A percentile compares a stretch with the other conserved stretches of the same genome.
Evolutionary conservation across 768 basidiomycete species (phyloP).

Genomic region (Trametes cubensis): DNA sequence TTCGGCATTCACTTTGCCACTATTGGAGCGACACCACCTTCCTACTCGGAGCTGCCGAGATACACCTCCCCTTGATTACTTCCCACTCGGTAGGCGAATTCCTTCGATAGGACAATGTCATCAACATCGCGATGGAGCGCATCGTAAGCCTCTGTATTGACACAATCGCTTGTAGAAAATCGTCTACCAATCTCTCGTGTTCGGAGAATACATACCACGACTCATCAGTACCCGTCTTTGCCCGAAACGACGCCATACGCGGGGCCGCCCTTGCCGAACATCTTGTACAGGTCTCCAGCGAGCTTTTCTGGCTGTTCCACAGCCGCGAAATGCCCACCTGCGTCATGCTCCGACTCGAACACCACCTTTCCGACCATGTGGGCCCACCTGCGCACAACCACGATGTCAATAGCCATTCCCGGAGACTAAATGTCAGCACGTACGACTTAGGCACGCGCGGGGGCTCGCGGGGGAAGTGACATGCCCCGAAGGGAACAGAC

Average conservation of each 20-base stretch:
- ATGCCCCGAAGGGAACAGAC: constrained; percentile 33
- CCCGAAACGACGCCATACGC: constrained; percentile 29
- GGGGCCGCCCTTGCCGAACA: constrained; percentile 35
- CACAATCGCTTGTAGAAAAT: too few relatives aligned
- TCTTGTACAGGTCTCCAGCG: constrained; percentile 32
- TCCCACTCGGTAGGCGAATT: too few relatives aligned
- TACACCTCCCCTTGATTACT: too few relatives aligned
- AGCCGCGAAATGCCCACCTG: constrained; percentile 37
- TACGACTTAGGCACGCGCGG: constrained; percentile 26
- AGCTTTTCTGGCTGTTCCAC: constrained; percentile 32
- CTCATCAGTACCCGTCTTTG: constrained; percentile 13
- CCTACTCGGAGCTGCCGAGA: too few relatives aligned
- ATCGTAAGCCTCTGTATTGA: too few relatives aligned
- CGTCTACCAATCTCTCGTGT: too few relatives aligned
- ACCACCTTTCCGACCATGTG: constrained; percentile 30
- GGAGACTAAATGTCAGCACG: constrained; percentile 4
- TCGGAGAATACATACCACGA: too few relatives aligned
- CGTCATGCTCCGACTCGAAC: constrained; percentile 30
- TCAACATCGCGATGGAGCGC: too few relatives aligned
- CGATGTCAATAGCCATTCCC: not conserved
- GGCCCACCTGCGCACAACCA: not conserved
- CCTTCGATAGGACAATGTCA: too few relatives aligned
- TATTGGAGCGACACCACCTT: too few relatives aligned
- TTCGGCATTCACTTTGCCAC: too few relatives aligned
- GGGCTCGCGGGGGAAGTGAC: constrained; percentile 36